Percentiles rank a stretch among this genome's conserved stretches.
phyloP scores from a whole-genome alignment of 1,284 basidiomycete species.

The Fomitopsis pinicola region DNA sequence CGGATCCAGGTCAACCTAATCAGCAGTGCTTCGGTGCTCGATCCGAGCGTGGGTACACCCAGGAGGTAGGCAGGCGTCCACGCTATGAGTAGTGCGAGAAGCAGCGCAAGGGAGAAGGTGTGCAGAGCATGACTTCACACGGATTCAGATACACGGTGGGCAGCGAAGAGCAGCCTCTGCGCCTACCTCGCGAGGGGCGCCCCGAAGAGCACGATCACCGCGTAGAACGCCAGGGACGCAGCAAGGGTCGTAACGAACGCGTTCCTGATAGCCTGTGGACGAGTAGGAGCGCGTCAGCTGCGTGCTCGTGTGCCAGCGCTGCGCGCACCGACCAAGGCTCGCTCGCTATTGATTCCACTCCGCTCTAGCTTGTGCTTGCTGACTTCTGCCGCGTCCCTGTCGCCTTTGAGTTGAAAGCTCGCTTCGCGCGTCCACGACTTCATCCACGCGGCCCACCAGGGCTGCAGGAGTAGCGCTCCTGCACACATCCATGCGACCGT shows the following conservation, averaged over 20 bases:
- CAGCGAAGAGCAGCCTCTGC: not conserved
- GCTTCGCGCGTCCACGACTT: constrained; percentile 40
- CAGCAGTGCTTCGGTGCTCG: constrained; percentile 35
- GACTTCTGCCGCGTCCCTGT: constrained; percentile 17
- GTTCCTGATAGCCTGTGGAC: constrained; percentile 38
- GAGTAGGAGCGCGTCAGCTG: constrained; percentile 4
- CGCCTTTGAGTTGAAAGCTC: constrained; percentile 8
- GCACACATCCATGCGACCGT: constrained; percentile 60
- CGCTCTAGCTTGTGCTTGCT: constrained; percentile 34
- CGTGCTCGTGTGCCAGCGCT: constrained; percentile 2
- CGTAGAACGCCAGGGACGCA: constrained; percentile 44
- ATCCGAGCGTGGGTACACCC: constrained; percentile 52
- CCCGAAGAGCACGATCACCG: constrained; percentile 65
- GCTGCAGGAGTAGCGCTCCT: constrained; percentile 56
- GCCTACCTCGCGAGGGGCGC: constrained; percentile 64
- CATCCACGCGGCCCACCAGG: constrained; percentile 74
- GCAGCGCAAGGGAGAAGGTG: constrained; percentile 66
- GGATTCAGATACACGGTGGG: constrained; percentile 5
- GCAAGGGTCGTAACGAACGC: constrained; percentile 53
- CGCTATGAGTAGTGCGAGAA: constrained; percentile 64
- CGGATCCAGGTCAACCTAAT: constrained; percentile 64
- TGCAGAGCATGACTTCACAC: constrained; percentile 42
- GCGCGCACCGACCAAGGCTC: constrained; percentile 31
- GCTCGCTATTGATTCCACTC: constrained; percentile 15
- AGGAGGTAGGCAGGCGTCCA: constrained; percentile 70